Percentiles rank a stretch among this genome's conserved stretches.
These are phyloP conservation scores for Candida odintsovae DNA, from an alignment of 805 yeast species.

Conservation along the genomic window DNA sequence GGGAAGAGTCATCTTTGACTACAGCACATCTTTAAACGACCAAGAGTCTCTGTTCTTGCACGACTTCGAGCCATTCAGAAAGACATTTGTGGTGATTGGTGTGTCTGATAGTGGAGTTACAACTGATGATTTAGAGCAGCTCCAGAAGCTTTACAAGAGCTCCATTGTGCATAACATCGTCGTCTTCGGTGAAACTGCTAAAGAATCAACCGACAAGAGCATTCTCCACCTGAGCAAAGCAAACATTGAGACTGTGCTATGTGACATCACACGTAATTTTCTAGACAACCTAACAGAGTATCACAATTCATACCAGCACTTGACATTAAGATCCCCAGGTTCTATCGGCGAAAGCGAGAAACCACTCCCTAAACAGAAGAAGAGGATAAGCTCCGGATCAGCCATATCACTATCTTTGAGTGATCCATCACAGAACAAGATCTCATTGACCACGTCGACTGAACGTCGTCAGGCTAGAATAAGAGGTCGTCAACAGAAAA, in stretches of 20 bases:
- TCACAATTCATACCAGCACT: constrained; percentile 70
- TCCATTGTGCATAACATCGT: constrained; percentile 51
- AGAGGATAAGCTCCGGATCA: constrained; percentile 28
- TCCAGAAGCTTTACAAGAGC: constrained; percentile 43
- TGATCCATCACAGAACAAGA: constrained; percentile 30
- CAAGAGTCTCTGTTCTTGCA: constrained; percentile 62
- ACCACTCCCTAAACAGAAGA: constrained; percentile 34
- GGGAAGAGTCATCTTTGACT: constrained; percentile 65
- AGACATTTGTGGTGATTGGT: constrained; percentile 60
- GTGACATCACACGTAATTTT: constrained; percentile 65
- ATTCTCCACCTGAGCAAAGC: constrained; percentile 12
- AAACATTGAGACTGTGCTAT: constrained; percentile 55
- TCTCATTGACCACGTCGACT: constrained; percentile 27
- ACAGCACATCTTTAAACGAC: constrained; percentile 39
- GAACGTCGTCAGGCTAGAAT: constrained; percentile 39
- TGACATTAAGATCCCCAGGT: constrained; percentile 80
- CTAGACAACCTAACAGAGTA: constrained; percentile 59
- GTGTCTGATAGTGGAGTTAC: constrained; percentile 24
- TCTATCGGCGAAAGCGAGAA: constrained; percentile 44
- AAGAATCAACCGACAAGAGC: neutral
- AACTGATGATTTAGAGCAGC: constrained; percentile 27
- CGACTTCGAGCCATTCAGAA: constrained; percentile 87
- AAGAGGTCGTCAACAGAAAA: constrained; percentile 69
- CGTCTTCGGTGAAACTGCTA: constrained; percentile 35
- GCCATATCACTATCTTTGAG: constrained; percentile 17